phyloP scores from a whole-genome alignment of 2,329 filamentous ascomycete species.

The Cadophora sp. region DNA sequence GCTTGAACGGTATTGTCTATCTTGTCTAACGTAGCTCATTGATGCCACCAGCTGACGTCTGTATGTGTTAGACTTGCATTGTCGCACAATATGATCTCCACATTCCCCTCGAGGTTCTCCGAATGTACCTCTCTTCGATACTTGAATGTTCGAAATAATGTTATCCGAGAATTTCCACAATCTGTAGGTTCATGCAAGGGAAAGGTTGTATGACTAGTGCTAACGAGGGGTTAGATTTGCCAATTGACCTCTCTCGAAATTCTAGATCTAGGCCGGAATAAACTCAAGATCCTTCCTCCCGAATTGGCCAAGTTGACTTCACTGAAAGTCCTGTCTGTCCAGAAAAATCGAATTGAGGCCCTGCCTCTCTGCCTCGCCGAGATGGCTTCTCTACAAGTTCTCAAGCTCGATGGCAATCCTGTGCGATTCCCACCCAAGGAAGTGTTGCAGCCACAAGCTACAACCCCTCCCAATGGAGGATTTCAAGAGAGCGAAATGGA shows the following conservation, averaged over 20 bases:
- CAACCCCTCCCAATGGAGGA: constrained; percentile 62
- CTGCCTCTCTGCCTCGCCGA: constrained; percentile 85
- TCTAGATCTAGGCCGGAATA: constrained; percentile 89
- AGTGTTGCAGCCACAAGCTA: constrained; percentile 65
- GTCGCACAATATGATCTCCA: constrained; percentile 78
- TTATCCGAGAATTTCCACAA: constrained; percentile 70
- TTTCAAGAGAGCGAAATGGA: constrained; percentile 65
- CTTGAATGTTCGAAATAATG: constrained; percentile 80
- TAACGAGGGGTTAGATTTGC: constrained; percentile 68
- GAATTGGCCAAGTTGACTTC: constrained; percentile 83
- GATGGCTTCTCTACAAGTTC: constrained; percentile 85
- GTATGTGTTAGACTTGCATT: constrained; percentile 68
- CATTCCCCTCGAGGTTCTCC: constrained; percentile 73
- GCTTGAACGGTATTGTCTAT: constrained; percentile 43
- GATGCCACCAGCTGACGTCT: constrained; percentile 36
- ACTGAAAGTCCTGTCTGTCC: constrained; percentile 86
- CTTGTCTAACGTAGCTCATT: constrained; percentile 38
- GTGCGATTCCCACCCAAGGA: constrained; percentile 80
- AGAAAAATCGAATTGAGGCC: constrained; percentile 85
- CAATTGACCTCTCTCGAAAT: constrained; percentile 88
- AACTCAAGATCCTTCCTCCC: constrained; percentile 76
- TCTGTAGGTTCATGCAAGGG: constrained; percentile 56
- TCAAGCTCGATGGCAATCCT: constrained; percentile 90
- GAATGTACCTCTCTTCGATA: constrained; percentile 82
- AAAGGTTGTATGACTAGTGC: not conserved